These are phyloP conservation scores for Fereydounia khargensis DNA, from an alignment of 1,284 basidiomycete species.

Conservation along the genomic window DNA sequence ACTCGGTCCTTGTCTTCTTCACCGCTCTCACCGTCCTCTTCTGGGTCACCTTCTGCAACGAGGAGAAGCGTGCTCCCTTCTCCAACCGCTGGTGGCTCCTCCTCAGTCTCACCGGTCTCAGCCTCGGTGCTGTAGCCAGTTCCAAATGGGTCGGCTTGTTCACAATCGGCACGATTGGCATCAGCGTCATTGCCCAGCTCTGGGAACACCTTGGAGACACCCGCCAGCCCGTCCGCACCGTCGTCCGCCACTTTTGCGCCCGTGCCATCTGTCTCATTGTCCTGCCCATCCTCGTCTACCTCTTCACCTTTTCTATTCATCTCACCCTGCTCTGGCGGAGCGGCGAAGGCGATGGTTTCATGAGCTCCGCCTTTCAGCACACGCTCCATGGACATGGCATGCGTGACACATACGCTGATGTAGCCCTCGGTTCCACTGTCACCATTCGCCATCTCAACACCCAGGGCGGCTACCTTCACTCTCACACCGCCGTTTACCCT, in stretches of 20 bases:
- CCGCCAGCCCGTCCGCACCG: constrained; percentile 72
- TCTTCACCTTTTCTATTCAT: constrained; percentile 92
- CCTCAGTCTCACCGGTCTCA: constrained; percentile 81
- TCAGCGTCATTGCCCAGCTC: constrained; percentile 79
- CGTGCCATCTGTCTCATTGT: constrained; percentile 83
- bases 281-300: constrained; percentile 83
- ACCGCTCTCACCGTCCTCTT: constrained; percentile 83
- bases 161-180: constrained; percentile 91
- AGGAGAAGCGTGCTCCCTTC: constrained; percentile 74
- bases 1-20: constrained; percentile 96
- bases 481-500: constrained; percentile 85
- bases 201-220: constrained; percentile 89
- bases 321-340: constrained; percentile 82
- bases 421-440: constrained; percentile 79
- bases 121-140: constrained; percentile 84
- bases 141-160: constrained; percentile 99
- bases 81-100: constrained; percentile 86
- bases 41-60: constrained; percentile 87
- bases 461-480: constrained; percentile 96
- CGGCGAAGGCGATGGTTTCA: constrained; percentile 96
- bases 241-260: constrained; percentile 80
- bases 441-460: constrained; percentile 88
- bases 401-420: constrained; percentile 84
- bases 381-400: constrained; percentile 86
- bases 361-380: constrained; percentile 98